Evolutionary conservation across 116 monocot species (phyloP), one percentile per base, ranked within the genome.

Genomic region (Dioscorea cayenensis): DNA sequence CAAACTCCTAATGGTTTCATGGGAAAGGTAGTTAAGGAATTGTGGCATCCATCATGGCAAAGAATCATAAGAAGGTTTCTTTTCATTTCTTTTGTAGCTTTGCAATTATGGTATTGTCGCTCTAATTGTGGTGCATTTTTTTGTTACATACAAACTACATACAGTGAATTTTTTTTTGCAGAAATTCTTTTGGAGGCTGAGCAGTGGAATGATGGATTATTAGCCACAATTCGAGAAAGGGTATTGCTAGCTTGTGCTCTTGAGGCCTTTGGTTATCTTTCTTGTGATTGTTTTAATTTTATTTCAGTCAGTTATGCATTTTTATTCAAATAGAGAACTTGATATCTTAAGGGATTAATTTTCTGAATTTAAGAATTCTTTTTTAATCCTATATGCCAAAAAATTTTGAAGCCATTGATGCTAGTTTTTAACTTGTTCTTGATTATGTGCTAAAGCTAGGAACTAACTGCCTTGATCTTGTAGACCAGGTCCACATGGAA

Each of bases 401-500:
- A 55, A 55, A n/a, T 55, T 0, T 55, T 55, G 19, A 55, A n/a
- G 21, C 13, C 21, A 19, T 38, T 68, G 38, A 36, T 27, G 17
- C 18, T 60, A 43, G 2, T 16, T 36, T 3, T 25, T 25, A 66
- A 23, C 28, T 75, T 51, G 23, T 22, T 35, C 20, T 37, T 72
- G 66, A 29, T 23, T 21, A 6, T 62, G 62, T 21, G 25, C 62
- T 27, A 23, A 62, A 62, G 21, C 23, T 7, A 23, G 74, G 68
- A 67, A 79, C 77, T 81, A 74, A 55, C 72, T 77, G n/a, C 59
- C 60, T 81, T 60, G 58, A 75, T 70, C 60, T 82, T 59, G 59
- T 90, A 76, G 70, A 77, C 68, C 90, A 96, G 96, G 96, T 96
- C 74, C 96, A 96, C 74, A 84, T 96, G 83, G 92, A 96, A 80